Percentiles rank a stretch among this genome's conserved stretches.
Conservation (phyloP, 2,329 filamentous ascomycete genomes). For the Seiridium cupressi region DNA sequence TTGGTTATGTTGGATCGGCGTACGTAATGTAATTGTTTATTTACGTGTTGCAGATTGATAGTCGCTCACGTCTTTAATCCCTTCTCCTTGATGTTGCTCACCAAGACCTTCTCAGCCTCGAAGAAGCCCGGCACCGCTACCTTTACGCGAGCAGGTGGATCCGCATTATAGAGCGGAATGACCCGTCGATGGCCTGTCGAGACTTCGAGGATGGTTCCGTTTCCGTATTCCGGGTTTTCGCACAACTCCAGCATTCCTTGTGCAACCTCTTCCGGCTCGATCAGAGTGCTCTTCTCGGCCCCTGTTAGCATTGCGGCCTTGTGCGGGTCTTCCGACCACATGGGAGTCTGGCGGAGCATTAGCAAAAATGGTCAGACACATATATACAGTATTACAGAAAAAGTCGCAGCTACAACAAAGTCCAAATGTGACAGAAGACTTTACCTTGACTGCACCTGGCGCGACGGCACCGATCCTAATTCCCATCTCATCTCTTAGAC, state of each 20-base stretch:
- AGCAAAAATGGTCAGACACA: not conserved
- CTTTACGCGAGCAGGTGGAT: conserved; percentile 20
- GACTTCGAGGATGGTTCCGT: conserved; percentile 32
- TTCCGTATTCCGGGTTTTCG: conserved; percentile 17
- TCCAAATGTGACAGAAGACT: not conserved
- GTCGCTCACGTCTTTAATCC: not conserved
- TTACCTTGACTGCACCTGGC: not conserved
- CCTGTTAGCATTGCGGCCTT: conserved; percentile 1
- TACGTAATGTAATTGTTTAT: too few relatives aligned
- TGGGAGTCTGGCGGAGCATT: not conserved
- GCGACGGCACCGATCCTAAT: not conserved
- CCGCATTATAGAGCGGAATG: conserved; percentile 25
- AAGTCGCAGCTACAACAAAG: too few relatives aligned
- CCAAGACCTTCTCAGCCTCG: conserved; percentile 14
- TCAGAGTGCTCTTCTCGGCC: not conserved
- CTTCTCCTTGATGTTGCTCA: conserved; percentile 10
- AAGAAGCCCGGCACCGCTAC: conserved; percentile 20
- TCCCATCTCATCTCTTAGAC: not conserved
- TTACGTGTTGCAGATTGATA: not conserved
- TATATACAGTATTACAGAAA: too few relatives aligned
- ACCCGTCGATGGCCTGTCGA: conserved; percentile 20
- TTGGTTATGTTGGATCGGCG: too few relatives aligned
- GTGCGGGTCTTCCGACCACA: conserved; percentile 3
- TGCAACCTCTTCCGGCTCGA: not conserved
- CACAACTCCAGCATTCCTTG: conserved; percentile 1